phyloP scores from a whole-genome alignment of 2,329 filamentous ascomycete species.

The Paramyrothecium sp. region DNA sequence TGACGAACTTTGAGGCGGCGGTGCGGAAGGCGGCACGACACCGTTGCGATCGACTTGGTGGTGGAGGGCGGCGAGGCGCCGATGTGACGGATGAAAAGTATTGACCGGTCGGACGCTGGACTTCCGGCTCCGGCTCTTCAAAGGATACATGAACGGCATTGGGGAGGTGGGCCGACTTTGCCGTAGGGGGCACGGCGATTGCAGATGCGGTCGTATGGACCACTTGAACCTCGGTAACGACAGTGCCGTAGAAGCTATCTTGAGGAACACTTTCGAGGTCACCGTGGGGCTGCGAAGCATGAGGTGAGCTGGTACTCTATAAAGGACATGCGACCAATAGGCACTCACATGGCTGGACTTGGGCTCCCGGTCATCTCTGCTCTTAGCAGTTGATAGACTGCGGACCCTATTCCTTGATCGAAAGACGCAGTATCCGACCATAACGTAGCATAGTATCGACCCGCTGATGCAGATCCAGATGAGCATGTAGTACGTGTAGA shows the following conservation, averaged over 20 bases:
- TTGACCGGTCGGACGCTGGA: conserved; percentile 21
- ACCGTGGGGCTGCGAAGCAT: conserved; percentile 16
- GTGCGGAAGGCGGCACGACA: conserved; percentile 19
- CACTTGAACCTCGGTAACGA: conserved; percentile 52
- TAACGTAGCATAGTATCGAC: conserved; percentile 53
- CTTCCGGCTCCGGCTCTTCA: conserved; percentile 10
- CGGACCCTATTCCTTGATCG: conserved; percentile 53
- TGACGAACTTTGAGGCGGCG: conserved; percentile 32
- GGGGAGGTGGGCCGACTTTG: conserved; percentile 17
- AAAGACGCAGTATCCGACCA: conserved; percentile 60
- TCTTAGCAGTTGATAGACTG: conserved; percentile 45
- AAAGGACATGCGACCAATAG: background rate
- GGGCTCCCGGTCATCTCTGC: conserved; percentile 17
- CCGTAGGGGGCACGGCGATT: conserved; percentile 15
- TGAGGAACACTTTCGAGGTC: conserved; percentile 22
- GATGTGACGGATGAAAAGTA: conserved; percentile 33
- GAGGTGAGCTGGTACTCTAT: background rate
- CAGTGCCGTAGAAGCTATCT: conserved; percentile 45
- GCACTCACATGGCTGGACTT: background rate
- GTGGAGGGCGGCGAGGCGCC: conserved; percentile 7
- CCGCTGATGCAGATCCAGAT: conserved; percentile 59
- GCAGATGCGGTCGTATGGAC: conserved; percentile 27
- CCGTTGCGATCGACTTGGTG: conserved; percentile 9
- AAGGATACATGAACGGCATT: conserved; percentile 17
- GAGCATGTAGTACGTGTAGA: conserved; percentile 61